Percentiles rank a stretch among this genome's conserved stretches.
Conservation (phyloP, 2,329 filamentous ascomycete species). For the Phaeosphaeriaceae sp. region DNA sequence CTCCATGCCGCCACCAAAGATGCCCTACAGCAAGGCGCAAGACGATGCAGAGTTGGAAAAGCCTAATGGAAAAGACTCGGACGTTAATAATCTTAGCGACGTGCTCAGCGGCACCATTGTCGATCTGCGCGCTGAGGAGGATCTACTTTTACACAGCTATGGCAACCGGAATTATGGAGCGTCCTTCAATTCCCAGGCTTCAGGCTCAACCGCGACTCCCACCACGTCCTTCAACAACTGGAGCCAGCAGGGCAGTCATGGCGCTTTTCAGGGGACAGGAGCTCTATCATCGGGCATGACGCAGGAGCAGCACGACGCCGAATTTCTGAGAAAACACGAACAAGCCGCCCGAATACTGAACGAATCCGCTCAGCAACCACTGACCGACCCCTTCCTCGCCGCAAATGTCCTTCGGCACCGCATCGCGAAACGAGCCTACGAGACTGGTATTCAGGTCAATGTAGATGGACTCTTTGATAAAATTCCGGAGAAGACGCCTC, state of each 20-base stretch:
- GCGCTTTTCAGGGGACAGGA: conserved; percentile 49
- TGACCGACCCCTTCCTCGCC: conserved; percentile 75
- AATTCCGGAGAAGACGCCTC: conserved; percentile 40
- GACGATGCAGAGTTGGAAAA: conserved; percentile 55
- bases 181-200: conserved; percentile 52
- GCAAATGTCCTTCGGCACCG: conserved; percentile 64
- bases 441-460: conserved; percentile 66
- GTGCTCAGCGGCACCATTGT: conserved; percentile 85
- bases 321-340: conserved; percentile 70
- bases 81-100: conserved; percentile 79
- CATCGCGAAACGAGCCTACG: conserved; percentile 64
- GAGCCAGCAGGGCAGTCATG: conserved; percentile 47
- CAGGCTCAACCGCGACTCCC: conserved; percentile 44
- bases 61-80: conserved; percentile 63
- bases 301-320: conserved; percentile 70
- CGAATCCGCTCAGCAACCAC: conserved; percentile 69
- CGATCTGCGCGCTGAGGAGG: conserved; percentile 85
- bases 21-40: conserved; percentile 59
- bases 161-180: conserved; percentile 58
- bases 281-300: conserved; percentile 63
- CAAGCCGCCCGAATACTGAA: conserved; percentile 69
- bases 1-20: conserved; percentile 69
- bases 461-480: conserved; percentile 61
- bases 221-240: conserved; percentile 56
- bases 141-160: conserved; percentile 75